Conservation (phyloP, 306 rosid genomes). For the Dalbergia cultrata region DNA sequence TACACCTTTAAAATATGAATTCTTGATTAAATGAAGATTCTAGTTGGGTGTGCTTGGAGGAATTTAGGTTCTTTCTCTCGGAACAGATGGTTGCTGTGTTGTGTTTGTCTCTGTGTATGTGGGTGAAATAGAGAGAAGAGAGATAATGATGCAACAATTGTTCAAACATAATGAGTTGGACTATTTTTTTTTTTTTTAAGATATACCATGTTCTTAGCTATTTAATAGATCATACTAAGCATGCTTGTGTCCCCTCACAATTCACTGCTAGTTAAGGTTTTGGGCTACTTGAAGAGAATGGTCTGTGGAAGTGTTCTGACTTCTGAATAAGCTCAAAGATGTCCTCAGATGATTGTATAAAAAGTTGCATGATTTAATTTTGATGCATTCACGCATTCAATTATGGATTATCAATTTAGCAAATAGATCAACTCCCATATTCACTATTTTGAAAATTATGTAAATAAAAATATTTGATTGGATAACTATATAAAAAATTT, state of each 20-base stretch:
- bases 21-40: not conserved
- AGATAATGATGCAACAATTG: constrained; percentile 5
- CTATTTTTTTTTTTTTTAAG: not conserved
- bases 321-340: too few species aligned
- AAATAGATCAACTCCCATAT: too few species aligned
- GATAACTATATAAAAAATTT: too few species aligned
- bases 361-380: not conserved
- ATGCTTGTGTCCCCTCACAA: not conserved
- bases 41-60: constrained; percentile 33
- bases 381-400: too few species aligned
- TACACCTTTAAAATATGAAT: not conserved
- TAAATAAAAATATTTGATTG: too few species aligned
- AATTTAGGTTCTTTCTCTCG: constrained; percentile 37
- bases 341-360: not conserved
- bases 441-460: too few species aligned
- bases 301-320: not conserved
- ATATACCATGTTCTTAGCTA: not conserved
- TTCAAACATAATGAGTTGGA: not conserved
- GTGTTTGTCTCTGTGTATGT: not conserved
- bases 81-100: not conserved
- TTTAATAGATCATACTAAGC: not conserved
- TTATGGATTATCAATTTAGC: too few species aligned
- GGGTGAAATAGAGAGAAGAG: not conserved
- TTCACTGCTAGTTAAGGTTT: not conserved
- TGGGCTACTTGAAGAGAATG: not conserved